Evolutionary conservation across 441 rosid genomes (phyloP).

Genomic region (Raphanus hybrid): DNA sequence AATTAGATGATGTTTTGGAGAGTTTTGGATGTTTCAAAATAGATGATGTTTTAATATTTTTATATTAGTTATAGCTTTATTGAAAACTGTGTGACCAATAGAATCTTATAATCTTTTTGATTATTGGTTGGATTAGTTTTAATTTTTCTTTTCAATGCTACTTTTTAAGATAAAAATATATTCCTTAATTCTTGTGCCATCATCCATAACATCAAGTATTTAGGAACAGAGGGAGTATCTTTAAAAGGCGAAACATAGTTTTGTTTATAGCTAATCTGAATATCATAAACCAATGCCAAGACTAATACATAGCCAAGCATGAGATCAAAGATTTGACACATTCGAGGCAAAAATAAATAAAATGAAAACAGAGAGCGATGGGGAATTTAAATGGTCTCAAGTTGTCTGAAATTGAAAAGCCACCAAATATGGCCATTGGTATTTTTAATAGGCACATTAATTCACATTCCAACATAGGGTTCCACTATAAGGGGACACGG

Average conservation of each 20-base stretch:
- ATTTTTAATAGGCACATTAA: conserved; percentile 37
- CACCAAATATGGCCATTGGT: conserved; percentile 38
- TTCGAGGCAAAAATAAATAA: conserved; percentile 25
- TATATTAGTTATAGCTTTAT: too few species aligned
- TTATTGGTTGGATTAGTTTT: too few species aligned
- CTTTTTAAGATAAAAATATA: too few species aligned
- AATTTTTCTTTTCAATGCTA: too few species aligned
- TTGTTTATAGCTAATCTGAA: background rate
- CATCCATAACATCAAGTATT: too few species aligned
- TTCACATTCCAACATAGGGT: conserved; percentile 40
- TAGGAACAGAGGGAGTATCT: too few species aligned
- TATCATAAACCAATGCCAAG: background rate
- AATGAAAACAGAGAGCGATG: conserved; percentile 23
- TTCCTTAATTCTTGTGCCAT: too few species aligned
- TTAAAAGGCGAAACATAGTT: conserved; percentile 14
- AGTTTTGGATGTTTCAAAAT: too few species aligned
- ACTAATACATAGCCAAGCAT: conserved; percentile 16
- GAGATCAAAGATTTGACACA: conserved; percentile 35
- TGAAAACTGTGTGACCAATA: too few species aligned
- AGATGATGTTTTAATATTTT: too few species aligned
- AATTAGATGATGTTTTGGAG: too few species aligned
- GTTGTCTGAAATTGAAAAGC: conserved; percentile 38
- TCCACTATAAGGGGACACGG: conserved; percentile 37
- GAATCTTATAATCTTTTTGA: too few species aligned
- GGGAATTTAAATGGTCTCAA: conserved; percentile 24